Evolutionary conservation across 306 rosid species (phyloP).

Genomic region (Inga leiocalycina): DNA sequence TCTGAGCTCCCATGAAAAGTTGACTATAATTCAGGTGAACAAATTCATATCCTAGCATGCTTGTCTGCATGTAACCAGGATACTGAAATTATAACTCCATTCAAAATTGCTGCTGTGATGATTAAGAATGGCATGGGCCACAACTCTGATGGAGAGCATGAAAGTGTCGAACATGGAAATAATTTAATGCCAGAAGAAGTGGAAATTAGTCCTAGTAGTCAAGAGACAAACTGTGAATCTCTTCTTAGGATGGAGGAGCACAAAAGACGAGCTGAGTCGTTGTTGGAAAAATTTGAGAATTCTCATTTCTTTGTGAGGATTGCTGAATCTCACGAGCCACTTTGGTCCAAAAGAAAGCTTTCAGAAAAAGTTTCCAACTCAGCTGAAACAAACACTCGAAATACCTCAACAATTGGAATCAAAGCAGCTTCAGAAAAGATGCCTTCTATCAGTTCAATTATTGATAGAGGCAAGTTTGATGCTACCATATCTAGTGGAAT

Average conservation of each 20-base stretch:
- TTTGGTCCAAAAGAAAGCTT: slow-evolving; percentile 74
- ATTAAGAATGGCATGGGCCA: slow-evolving; percentile 66
- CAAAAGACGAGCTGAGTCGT: slow-evolving; percentile 58
- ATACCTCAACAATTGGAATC: slow-evolving; percentile 35
- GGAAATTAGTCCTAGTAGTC: slow-evolving; percentile 37
- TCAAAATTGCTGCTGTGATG: slow-evolving; percentile 71
- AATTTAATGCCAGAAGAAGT: slow-evolving; percentile 43
- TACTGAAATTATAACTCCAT: slow-evolving; percentile 72
- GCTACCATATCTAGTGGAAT: slow-evolving; percentile 73
- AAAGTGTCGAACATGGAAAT: slow-evolving; percentile 45
- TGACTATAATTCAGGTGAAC: slow-evolving; percentile 80
- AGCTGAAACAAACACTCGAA: slow-evolving; percentile 42
- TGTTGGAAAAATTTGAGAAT: slow-evolving; percentile 78
- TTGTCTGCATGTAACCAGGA: slow-evolving; percentile 90
- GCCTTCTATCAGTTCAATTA: slow-evolving; percentile 52
- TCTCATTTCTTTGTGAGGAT: slow-evolving; percentile 94
- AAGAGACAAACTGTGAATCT: slow-evolving; percentile 48
- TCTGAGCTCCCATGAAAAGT: slow-evolving; percentile 42
- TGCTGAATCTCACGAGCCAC: slow-evolving; percentile 71
- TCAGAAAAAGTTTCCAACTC: slow-evolving; percentile 35
- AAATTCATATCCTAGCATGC: slow-evolving; percentile 89
- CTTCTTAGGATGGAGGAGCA: slow-evolving; percentile 72
- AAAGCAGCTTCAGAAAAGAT: slow-evolving; percentile 40
- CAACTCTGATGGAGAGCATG: slow-evolving; percentile 57
- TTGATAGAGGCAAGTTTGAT: slow-evolving; percentile 84